Evolutionary conservation across 2,329 filamentous ascomycete genomes (phyloP), one percentile per base, ranked within the genome.

Genomic region (Stachybotrys elegans): DNA sequence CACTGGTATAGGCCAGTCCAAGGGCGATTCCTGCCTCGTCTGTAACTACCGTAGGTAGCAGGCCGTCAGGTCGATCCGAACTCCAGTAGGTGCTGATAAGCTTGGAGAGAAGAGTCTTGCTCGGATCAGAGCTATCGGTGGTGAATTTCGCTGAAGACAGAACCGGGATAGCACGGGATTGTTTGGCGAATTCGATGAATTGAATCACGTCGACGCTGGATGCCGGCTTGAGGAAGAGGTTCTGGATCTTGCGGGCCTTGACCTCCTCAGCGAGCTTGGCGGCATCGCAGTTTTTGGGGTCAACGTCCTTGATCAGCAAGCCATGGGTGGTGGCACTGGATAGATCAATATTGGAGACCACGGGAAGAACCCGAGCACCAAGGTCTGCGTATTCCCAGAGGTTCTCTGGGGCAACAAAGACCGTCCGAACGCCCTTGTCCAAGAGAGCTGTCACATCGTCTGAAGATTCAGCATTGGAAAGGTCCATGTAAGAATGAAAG

Each of bases 1-100:
- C 81, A 59, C 88, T 96, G 67, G 91, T 95, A 73, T 96, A 98
- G 16, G 96, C 93, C 51, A 98, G 70, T 1, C 93, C 93, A 13
- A 98, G 72, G 8, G 89, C 88, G 17, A 86, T 73, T 2, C 90
- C 91, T 40, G 85, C 75, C 71, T 95, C 88, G 60, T 98, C 89
- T 1, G 87, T 90, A 7, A 98, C 93, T 4, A 95, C 79, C 0
- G 93, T 98, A 2, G 93, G 85, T 53, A 95, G 81, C 8, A 98
- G 76, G 8, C 86, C 85, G 60, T 96, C 94, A 4, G 81, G 67
- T 50, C 90, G 79, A 65, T 98, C 93, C 31, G 87, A 88, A 50
- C 78, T 84, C 67, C 90, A 90, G 51, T 83, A 82, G 3, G 80
- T 76, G 41, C 88, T 78, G 48, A 97, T 73, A 22, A 96, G 68